phyloP scores from a whole-genome alignment of 2,329 filamentous ascomycete species.

The Diplodia sapinea region DNA sequence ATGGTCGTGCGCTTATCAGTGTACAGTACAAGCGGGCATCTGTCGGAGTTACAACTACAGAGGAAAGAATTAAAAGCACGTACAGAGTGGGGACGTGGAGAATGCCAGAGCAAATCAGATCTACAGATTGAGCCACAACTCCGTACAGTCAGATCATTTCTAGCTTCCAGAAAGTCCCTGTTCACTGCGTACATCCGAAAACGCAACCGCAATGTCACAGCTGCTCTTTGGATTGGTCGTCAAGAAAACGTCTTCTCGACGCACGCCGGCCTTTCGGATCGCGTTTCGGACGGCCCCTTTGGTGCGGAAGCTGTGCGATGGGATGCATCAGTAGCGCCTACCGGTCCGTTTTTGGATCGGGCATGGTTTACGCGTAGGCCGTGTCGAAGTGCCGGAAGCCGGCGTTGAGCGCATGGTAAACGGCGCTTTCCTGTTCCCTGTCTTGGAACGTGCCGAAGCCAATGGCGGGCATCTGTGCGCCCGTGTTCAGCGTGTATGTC shows the following conservation, averaged over 20 bases:
- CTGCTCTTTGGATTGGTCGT: constrained; percentile 70
- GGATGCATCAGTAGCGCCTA: neutral
- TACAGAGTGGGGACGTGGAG: too few relatives aligned
- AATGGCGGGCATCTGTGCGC: constrained; percentile 29
- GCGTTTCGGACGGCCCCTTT: constrained; percentile 44
- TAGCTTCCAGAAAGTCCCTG: too few relatives aligned
- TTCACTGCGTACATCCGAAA: too few relatives aligned
- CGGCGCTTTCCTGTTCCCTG: constrained; percentile 36
- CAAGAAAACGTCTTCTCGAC: constrained; percentile 68
- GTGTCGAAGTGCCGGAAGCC: constrained; percentile 43
- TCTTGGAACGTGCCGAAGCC: constrained; percentile 46
- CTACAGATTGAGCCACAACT: too few relatives aligned
- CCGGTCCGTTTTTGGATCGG: too few relatives aligned
- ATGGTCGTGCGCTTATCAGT: too few relatives aligned
- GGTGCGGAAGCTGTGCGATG: neutral
- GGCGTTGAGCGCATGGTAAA: constrained; percentile 39
- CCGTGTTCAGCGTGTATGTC: constrained; percentile 4
- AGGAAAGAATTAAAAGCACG: too few relatives aligned
- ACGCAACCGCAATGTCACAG: too few relatives aligned
- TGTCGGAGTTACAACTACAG: too few relatives aligned
- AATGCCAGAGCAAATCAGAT: too few relatives aligned
- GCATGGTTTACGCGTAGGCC: neutral
- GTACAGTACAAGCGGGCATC: too few relatives aligned
- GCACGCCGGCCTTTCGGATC: constrained; percentile 68
- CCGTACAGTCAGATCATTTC: too few relatives aligned